phyloP scores from a whole-genome alignment of 2,329 filamentous ascomycete genomes.

The Grosmannia penicillata region DNA sequence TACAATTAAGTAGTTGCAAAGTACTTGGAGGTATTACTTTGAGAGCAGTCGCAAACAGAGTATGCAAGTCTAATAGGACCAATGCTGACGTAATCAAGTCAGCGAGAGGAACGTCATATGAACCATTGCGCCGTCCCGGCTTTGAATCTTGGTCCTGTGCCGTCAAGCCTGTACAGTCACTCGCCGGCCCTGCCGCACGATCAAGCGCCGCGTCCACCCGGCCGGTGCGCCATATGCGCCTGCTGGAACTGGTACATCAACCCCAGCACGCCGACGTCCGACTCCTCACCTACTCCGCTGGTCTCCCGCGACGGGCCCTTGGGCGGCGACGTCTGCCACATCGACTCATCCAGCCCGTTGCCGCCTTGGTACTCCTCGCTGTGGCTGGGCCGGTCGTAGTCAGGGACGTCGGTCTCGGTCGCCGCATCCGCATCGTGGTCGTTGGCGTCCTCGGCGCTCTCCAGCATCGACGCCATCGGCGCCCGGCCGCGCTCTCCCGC shows the following conservation, averaged over 20 bases:
- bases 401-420: slow-evolving; percentile 25
- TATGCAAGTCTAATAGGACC: too few species aligned
- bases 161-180: too few species aligned
- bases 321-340: slow-evolving; percentile 42
- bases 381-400: slow-evolving; percentile 35
- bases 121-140: too few species aligned
- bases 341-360: slow-evolving; percentile 37
- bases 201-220: slow-evolving; percentile 1
- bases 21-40: too few species aligned
- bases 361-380: slow-evolving; percentile 40
- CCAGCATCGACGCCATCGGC: slow-evolving; percentile 28
- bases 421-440: slow-evolving; percentile 6
- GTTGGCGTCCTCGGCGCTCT: slow-evolving; percentile 17
- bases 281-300: slow-evolving; percentile 30
- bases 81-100: too few species aligned
- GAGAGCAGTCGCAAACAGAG: too few species aligned
- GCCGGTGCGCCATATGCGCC: slow-evolving; percentile 34
- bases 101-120: too few species aligned
- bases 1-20: too few species aligned
- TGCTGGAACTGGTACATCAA: slow-evolving; percentile 45
- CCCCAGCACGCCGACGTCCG: slow-evolving; percentile 39
- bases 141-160: too few species aligned
- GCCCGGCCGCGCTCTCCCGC: too few species aligned
- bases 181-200: too few species aligned
- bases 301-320: slow-evolving; percentile 36